Evolutionary conservation across 1,284 basidiomycete genomes (phyloP).

Genomic region (Vanrija pseudolonga): DNA sequence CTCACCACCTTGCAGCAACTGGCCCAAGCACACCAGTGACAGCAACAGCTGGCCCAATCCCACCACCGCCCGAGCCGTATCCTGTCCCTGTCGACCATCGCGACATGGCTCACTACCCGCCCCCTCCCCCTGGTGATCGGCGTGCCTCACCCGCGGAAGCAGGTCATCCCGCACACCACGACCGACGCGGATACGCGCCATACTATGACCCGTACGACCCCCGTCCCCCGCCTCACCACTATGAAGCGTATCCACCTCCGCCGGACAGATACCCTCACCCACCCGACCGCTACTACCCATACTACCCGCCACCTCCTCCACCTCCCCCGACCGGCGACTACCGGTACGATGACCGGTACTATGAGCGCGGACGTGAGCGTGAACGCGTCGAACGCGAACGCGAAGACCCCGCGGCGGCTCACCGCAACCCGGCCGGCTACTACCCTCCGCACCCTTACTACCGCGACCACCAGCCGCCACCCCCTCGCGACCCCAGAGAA

Average conservation of each 20-base stretch:
- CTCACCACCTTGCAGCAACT: conserved; percentile 7
- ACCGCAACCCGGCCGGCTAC: not conserved
- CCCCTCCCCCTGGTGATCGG: conserved; percentile 1
- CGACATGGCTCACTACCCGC: conserved; percentile 1
- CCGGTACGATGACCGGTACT: conserved; percentile 14
- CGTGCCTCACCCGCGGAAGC: not conserved
- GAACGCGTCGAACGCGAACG: conserved; percentile 4
- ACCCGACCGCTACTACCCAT: conserved; percentile 9
- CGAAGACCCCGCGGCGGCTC: not conserved
- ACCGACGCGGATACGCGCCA: conserved; percentile 9
- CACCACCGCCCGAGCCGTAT: conserved; percentile 10
- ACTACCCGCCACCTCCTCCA: conserved; percentile 9
- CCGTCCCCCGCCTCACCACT: conserved; percentile 9
- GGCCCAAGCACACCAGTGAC: conserved; percentile 17
- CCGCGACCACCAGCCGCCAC: not conserved
- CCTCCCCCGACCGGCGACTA: conserved; percentile 6
- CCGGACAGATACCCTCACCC: conserved; percentile 6
- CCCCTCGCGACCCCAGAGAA: not conserved
- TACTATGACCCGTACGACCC: conserved; percentile 18
- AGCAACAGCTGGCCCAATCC: conserved; percentile 13
- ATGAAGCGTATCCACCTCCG: conserved; percentile 11
- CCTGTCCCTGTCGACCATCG: conserved; percentile 1
- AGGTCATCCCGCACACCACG: not conserved
- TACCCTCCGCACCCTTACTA: not conserved
- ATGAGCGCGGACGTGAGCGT: conserved; percentile 1